Conservation (phyloP, 2,329 filamentous ascomycete species). For the Hypoxylon sp. region DNA sequence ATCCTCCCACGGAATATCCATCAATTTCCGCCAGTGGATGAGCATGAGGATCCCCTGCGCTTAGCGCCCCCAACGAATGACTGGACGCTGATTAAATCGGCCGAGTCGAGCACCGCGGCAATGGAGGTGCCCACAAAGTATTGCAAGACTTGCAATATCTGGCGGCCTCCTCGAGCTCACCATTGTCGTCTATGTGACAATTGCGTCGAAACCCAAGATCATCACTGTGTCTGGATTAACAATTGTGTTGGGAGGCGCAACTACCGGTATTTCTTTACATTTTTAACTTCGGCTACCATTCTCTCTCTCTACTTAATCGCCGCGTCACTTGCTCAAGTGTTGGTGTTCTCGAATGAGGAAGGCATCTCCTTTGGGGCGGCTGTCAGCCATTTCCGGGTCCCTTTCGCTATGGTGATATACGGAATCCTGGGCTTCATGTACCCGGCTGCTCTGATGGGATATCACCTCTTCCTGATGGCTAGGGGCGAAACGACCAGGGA, state of each 20-base stretch:
- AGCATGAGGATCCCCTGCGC: slow-evolving; percentile 84
- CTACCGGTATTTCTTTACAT: slow-evolving; percentile 97
- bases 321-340: slow-evolving; percentile 84
- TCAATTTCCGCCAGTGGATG: slow-evolving; percentile 81
- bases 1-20: slow-evolving; percentile 95
- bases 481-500: slow-evolving; percentile 96
- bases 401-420: slow-evolving; percentile 92
- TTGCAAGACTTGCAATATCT: slow-evolving; percentile 97
- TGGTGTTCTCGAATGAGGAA: slow-evolving; percentile 77
- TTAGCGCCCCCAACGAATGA: slow-evolving; percentile 90
- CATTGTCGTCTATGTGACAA: slow-evolving; percentile 98
- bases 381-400: slow-evolving; percentile 79
- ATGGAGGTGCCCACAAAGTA: slow-evolving; percentile 99
- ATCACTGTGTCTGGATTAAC: slow-evolving; percentile 99
- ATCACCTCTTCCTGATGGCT: slow-evolving; percentile 92
- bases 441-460: slow-evolving; percentile 85
- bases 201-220: slow-evolving; percentile 96
- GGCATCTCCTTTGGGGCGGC: slow-evolving; percentile 76
- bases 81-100: slow-evolving; percentile 92
- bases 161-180: slow-evolving; percentile 94
- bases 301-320: slow-evolving; percentile 82
- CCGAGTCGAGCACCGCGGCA: slow-evolving; percentile 80
- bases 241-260: slow-evolving; percentile 98
- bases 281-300: slow-evolving; percentile 84
- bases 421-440: slow-evolving; percentile 82